phyloP scores from a whole-genome alignment of 148 eudicot genomes.

The Cornus suecica region DNA sequence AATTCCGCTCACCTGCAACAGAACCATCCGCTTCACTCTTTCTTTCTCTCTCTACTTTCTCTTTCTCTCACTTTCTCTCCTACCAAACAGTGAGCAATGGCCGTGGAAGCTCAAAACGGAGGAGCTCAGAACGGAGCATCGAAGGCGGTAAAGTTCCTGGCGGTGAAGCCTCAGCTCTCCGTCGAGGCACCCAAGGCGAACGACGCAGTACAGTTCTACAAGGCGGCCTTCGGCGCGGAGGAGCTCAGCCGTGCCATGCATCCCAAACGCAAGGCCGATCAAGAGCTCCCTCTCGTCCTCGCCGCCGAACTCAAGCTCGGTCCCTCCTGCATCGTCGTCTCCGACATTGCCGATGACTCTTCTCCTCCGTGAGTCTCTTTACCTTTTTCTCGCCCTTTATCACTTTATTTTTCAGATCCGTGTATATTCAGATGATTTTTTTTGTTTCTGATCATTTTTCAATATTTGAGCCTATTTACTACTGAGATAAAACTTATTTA shows the following conservation, averaged over 20 bases:
- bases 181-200: constrained; percentile 60
- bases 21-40: constrained; percentile 1
- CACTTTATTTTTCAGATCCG: neutral
- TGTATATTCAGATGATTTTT: neutral
- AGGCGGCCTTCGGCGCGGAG: constrained; percentile 81
- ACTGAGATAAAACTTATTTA: too few relatives aligned
- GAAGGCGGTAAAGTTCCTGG: constrained; percentile 36
- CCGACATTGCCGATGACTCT: constrained; percentile 53
- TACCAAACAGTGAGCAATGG: constrained; percentile 24
- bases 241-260: constrained; percentile 53
- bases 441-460: neutral
- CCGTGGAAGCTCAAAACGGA: constrained; percentile 44
- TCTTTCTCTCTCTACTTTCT: constrained; percentile 26
- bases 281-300: constrained; percentile 62
- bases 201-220: constrained; percentile 88
- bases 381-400: neutral
- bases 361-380: constrained; percentile 37
- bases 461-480: too few relatives aligned
- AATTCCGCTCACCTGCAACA: neutral
- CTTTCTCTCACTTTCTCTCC: neutral
- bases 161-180: constrained; percentile 59
- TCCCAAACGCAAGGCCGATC: constrained; percentile 89
- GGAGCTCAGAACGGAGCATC: constrained; percentile 22
- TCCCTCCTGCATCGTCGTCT: constrained; percentile 41
- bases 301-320: constrained; percentile 84